Evolutionary conservation across 495 filamentous ascomycete genomes (phyloP).

Genomic region (Jackrogersella minutella): DNA sequence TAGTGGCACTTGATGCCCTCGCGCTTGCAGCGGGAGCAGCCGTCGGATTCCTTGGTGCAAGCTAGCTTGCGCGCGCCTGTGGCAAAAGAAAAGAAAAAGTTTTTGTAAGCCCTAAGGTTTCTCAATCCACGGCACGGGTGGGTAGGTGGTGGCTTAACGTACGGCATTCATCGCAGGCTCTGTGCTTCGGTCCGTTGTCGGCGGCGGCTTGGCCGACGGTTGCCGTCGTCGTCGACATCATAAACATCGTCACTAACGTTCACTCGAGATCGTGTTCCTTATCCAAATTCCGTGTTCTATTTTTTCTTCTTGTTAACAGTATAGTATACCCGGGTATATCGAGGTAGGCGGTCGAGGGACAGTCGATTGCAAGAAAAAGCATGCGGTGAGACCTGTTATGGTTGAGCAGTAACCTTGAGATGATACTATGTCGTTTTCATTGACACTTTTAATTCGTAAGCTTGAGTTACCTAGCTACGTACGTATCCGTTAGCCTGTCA

Average conservation of each 20-base stretch:
- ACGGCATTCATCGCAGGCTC: constrained; percentile 72
- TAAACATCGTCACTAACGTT: background rate
- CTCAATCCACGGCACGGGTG: background rate
- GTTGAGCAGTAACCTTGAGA: no score
- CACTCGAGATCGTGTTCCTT: background rate
- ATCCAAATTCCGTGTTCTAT: background rate
- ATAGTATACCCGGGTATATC: background rate
- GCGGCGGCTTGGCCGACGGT: constrained; percentile 9
- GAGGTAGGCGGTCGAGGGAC: background rate
- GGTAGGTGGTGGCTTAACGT: constrained; percentile 41
- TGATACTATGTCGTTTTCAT: background rate
- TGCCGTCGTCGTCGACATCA: constrained; percentile 21
- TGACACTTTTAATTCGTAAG: constrained; percentile 32
- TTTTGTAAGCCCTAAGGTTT: constrained; percentile 39
- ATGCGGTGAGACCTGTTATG: constrained; percentile 11
- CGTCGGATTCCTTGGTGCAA: constrained; percentile 64
- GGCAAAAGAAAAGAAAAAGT: no score
- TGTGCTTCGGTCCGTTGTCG: constrained; percentile 50
- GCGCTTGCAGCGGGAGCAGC: constrained; percentile 63
- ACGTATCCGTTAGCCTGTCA: no score
- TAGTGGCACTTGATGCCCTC: constrained; percentile 65
- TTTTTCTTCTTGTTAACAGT: background rate
- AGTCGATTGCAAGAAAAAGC: background rate
- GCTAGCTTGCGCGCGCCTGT: constrained; percentile 67
- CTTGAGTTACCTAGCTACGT: constrained; percentile 2